Conservation (phyloP, 2,329 filamentous ascomycete genomes). For the Clarireedia sp. region DNA sequence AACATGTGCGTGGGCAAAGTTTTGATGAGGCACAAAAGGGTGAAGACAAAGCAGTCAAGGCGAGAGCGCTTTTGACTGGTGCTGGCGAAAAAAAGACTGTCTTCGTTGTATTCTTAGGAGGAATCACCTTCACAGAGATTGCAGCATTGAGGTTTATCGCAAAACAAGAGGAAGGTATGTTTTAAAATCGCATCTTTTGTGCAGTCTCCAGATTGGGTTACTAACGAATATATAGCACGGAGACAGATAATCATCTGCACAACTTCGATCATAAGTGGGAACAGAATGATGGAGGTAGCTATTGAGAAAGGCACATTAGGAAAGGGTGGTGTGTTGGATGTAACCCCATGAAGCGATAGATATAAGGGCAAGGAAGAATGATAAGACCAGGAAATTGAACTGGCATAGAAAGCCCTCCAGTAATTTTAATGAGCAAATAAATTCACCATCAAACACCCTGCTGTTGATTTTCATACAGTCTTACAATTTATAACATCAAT, state of each 20-base stretch:
- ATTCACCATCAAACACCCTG: neutral
- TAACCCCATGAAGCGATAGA: conserved; percentile 11
- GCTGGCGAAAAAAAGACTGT: conserved; percentile 71
- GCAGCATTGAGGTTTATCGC: conserved; percentile 87
- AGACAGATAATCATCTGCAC: conserved; percentile 87
- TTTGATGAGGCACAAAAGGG: conserved; percentile 91
- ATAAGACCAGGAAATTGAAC: conserved; percentile 6
- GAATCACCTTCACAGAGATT: conserved; percentile 93
- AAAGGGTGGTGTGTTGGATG: conserved; percentile 25
- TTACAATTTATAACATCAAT: neutral
- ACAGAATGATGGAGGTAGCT: conserved; percentile 78
- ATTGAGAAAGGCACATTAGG: conserved; percentile 51
- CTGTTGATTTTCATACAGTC: neutral
- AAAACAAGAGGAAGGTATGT: conserved; percentile 64
- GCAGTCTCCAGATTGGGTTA: conserved; percentile 9
- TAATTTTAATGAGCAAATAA: conserved; percentile 9
- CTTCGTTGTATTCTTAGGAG: conserved; percentile 96
- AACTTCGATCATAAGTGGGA: conserved; percentile 83
- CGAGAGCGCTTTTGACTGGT: conserved; percentile 73
- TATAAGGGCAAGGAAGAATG: conserved; percentile 1
- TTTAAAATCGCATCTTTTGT: neutral
- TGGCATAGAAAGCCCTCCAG: neutral
- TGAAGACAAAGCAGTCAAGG: conserved; percentile 85
- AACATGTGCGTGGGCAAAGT: conserved; percentile 77
- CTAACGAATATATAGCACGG: conserved; percentile 40